phyloP scores from a whole-genome alignment of 805 yeast species.

The Ogataea zsoltii region DNA sequence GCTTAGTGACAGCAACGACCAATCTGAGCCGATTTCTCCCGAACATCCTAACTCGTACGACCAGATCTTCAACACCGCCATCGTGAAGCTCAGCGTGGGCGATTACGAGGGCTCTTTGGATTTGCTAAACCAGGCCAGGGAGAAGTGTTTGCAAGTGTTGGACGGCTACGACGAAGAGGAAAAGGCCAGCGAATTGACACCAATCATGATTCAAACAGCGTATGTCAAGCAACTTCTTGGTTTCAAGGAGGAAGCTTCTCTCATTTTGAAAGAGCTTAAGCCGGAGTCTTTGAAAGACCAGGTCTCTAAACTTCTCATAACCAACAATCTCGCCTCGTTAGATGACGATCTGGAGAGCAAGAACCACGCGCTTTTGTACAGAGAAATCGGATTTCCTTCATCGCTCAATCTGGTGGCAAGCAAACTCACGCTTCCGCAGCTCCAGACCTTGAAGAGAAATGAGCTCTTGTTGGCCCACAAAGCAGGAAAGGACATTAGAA shows the following conservation, averaged over 20 bases:
- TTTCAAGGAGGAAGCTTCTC: constrained; percentile 34
- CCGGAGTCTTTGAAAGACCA: constrained; percentile 37
- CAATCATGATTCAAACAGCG: constrained; percentile 62
- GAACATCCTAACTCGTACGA: constrained; percentile 46
- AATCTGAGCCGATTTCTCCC: constrained; percentile 13
- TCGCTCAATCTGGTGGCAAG: constrained; percentile 27
- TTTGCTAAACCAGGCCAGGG: constrained; percentile 47
- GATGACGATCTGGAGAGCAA: constrained; percentile 5
- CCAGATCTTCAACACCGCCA: constrained; percentile 57
- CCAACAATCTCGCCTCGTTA: constrained; percentile 45
- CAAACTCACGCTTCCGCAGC: constrained; percentile 43
- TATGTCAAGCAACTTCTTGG: constrained; percentile 47
- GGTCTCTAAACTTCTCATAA: constrained; percentile 41
- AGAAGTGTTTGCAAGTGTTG: constrained; percentile 39
- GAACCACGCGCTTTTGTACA: constrained; percentile 31
- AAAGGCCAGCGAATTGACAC: constrained; percentile 51
- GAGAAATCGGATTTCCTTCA: constrained; percentile 33
- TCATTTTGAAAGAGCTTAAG: constrained; percentile 39
- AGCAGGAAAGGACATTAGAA: constrained; percentile 35
- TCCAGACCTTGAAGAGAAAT: constrained; percentile 42
- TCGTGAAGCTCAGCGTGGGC: constrained; percentile 45
- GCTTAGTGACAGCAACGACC: constrained; percentile 6
- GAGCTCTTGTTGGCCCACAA: constrained; percentile 43
- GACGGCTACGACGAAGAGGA: constrained; percentile 48
- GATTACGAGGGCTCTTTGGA: constrained; percentile 42